Evolutionary conservation across 1,139 yeast species (phyloP).

Genomic region (Taphrina deformans): DNA sequence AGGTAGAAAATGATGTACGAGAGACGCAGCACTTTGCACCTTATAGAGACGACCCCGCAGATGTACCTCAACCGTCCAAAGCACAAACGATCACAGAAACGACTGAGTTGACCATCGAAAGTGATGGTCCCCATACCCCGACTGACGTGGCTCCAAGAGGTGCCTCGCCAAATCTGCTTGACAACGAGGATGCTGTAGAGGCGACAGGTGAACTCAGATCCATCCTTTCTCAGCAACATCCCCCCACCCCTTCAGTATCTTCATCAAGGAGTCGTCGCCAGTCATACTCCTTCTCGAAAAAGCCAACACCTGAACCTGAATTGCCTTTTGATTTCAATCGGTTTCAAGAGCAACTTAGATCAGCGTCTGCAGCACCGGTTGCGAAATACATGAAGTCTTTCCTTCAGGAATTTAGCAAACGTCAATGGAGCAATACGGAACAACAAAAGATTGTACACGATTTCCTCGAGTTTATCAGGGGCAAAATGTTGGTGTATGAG

Average conservation of each 20-base stretch:
- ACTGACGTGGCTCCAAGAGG: conserved; percentile 3
- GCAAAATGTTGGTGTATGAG: conserved; percentile 58
- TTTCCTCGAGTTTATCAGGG: conserved; percentile 68
- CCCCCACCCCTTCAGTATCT: conserved; percentile 19
- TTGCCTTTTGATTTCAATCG: conserved; percentile 74
- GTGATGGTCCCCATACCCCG: conserved; percentile 26
- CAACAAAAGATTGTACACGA: conserved; percentile 74
- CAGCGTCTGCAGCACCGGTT: conserved; percentile 81
- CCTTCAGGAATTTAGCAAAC: conserved; percentile 68
- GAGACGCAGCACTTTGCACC: neutral
- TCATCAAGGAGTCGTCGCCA: conserved; percentile 20
- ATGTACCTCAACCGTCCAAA: neutral
- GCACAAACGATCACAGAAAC: conserved; percentile 20
- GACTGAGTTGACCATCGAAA: conserved; percentile 14
- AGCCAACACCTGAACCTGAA: conserved; percentile 41
- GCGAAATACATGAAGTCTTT: conserved; percentile 72
- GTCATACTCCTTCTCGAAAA: conserved; percentile 26
- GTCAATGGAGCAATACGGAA: conserved; percentile 73
- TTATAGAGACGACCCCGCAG: neutral
- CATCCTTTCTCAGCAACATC: conserved; percentile 25
- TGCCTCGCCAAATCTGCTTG: conserved; percentile 2
- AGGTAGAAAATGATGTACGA: neutral
- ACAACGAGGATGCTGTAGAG: neutral
- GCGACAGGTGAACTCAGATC: conserved; percentile 21
- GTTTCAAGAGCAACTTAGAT: conserved; percentile 69